Conservation (phyloP, 495 filamentous ascomycete genomes). For the Parachaetomium inaequale region DNA sequence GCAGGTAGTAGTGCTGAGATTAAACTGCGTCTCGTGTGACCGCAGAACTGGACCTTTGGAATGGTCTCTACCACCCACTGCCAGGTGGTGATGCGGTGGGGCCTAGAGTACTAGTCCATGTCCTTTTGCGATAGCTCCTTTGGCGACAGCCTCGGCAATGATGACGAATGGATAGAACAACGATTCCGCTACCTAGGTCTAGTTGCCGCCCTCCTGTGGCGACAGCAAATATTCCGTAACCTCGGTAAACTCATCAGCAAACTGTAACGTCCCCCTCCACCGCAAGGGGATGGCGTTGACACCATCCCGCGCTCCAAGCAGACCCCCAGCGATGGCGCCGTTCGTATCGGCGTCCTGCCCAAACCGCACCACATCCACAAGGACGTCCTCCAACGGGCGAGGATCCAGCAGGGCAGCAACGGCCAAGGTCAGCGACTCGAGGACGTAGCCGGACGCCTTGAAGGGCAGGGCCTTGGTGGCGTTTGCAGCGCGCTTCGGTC, state of each 20-base stretch:
- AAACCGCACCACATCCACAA: slow-evolving; percentile 33
- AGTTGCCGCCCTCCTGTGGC: background rate
- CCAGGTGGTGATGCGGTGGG: no score
- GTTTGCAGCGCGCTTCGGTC: slow-evolving; percentile 21
- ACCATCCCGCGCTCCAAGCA: slow-evolving; percentile 34
- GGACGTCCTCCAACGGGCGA: slow-evolving; percentile 30
- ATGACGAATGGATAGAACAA: background rate
- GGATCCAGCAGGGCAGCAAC: slow-evolving; percentile 31
- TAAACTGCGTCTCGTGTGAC: background rate
- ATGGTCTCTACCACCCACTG: background rate
- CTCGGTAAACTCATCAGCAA: slow-evolving; percentile 29
- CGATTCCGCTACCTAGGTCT: background rate
- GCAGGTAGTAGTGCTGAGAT: slow-evolving; percentile 1
- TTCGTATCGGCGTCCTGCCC: slow-evolving; percentile 35
- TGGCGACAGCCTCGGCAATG: background rate
- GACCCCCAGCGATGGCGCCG: slow-evolving; percentile 33
- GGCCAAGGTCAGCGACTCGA: slow-evolving; percentile 30
- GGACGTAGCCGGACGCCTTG: slow-evolving; percentile 26
- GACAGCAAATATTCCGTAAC: slow-evolving; percentile 19
- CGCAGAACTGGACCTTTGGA: background rate
- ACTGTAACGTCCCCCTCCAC: slow-evolving; percentile 34
- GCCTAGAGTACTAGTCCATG: no score
- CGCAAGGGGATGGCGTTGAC: slow-evolving; percentile 23
- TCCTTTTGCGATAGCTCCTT: no score
- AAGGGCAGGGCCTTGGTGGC: slow-evolving; percentile 20